Percentiles rank a stretch among this genome's conserved stretches.
These are phyloP conservation scores for Plectranthus barbatus DNA, from an alignment of 257 asterid species.

Conservation along the genomic window DNA sequence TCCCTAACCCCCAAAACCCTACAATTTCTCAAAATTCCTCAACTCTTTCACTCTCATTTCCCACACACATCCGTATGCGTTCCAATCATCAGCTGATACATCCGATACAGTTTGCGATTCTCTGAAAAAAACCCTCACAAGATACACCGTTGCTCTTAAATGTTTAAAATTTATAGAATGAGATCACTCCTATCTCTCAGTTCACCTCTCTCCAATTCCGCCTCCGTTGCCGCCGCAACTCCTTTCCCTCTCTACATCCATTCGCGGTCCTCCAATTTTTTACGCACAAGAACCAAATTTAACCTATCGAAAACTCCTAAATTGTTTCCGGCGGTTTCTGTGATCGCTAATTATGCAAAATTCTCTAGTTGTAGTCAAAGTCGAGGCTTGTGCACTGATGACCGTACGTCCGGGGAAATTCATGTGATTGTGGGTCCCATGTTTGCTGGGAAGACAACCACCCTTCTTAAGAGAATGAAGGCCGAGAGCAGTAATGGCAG, in stretches of 20 bases:
- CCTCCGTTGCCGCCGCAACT: slow-evolving; percentile 27
- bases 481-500: slow-evolving; percentile 69
- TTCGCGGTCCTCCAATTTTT: slow-evolving; percentile 21
- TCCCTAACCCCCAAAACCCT: slow-evolving; percentile 18
- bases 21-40: neutral
- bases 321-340: slow-evolving; percentile 6
- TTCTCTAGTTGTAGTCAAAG: slow-evolving; percentile 13
- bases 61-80: neutral
- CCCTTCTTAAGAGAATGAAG: slow-evolving; percentile 77
- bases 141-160: neutral
- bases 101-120: neutral
- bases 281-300: slow-evolving; percentile 10
- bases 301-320: slow-evolving; percentile 17
- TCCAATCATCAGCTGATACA: neutral
- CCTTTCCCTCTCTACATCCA: slow-evolving; percentile 22
- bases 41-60: neutral
- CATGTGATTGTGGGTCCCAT: slow-evolving; percentile 94
- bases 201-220: slow-evolving; percentile 27
- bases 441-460: slow-evolving; percentile 97
- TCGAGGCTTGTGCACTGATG: slow-evolving; percentile 29
- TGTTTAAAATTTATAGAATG: slow-evolving; percentile 48
- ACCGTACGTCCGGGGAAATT: slow-evolving; percentile 58
- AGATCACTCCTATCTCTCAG: slow-evolving; percentile 32
- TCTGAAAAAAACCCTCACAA: too few relatives aligned
- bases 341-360: slow-evolving; percentile 23